These are phyloP conservation scores for Acacia acuminata DNA, from an alignment of 306 rosid species.

Conservation along the genomic window DNA sequence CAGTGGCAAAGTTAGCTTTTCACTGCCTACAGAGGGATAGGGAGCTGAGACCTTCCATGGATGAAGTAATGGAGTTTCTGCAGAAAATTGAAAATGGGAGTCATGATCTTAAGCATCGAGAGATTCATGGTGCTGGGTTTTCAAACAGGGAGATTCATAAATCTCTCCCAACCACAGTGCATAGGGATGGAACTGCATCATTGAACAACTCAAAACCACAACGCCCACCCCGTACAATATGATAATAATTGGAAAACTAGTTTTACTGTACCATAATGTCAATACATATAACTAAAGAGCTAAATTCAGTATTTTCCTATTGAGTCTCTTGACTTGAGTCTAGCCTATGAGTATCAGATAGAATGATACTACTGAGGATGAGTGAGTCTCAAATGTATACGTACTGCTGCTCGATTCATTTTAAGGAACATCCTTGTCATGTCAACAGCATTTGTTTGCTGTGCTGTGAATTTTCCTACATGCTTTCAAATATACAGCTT, in stretches of 20 bases:
- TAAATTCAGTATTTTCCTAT: neutral
- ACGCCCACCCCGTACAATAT: constrained; percentile 43
- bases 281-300: neutral
- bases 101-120: constrained; percentile 27
- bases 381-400: neutral
- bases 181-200: constrained; percentile 30
- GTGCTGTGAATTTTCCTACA: neutral
- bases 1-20: constrained; percentile 68
- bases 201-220: constrained; percentile 27
- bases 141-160: neutral
- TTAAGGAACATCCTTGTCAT: neutral
- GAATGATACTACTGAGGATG: neutral
- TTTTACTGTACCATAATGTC: constrained; percentile 36
- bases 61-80: constrained; percentile 50
- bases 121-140: neutral
- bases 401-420: neutral
- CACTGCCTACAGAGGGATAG: constrained; percentile 66
- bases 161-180: constrained; percentile 35
- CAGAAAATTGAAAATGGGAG: constrained; percentile 41
- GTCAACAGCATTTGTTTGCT: neutral
- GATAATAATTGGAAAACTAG: constrained; percentile 45
- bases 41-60: constrained; percentile 75
- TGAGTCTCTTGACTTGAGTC: neutral
- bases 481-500: neutral
- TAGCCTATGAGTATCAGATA: neutral